Conservation (phyloP, 768 basidiomycete species). For the Pleurotus sapidus region DNA sequence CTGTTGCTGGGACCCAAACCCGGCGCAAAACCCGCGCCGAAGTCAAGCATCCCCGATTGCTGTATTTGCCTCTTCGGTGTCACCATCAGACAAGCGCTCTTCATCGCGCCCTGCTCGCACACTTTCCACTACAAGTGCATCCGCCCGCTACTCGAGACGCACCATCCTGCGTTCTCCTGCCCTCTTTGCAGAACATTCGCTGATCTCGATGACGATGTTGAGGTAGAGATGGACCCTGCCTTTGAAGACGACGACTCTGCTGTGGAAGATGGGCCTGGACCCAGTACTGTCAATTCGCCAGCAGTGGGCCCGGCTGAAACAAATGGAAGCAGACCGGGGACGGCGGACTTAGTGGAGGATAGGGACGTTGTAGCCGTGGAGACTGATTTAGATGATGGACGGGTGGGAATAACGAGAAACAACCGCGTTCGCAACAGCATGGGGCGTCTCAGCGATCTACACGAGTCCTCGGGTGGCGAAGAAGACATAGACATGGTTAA, state of each 20-base stretch:
- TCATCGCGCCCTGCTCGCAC: slow-evolving; percentile 97
- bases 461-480: not conserved
- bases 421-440: slow-evolving; percentile 6
- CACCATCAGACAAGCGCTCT: slow-evolving; percentile 91
- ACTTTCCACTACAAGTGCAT: slow-evolving; percentile 98
- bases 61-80: slow-evolving; percentile 93
- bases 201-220: slow-evolving; percentile 94
- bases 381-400: slow-evolving; percentile 36
- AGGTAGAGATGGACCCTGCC: slow-evolving; percentile 38
- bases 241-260: not conserved
- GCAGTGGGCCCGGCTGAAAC: slow-evolving; percentile 6
- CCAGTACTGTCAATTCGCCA: slow-evolving; percentile 1
- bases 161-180: slow-evolving; percentile 92
- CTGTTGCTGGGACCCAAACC: slow-evolving; percentile 18
- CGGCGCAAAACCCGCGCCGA: slow-evolving; percentile 22
- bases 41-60: slow-evolving; percentile 70
- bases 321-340: slow-evolving; percentile 10
- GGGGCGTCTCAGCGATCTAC: slow-evolving; percentile 2
- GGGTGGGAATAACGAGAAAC: not conserved
- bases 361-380: slow-evolving; percentile 27
- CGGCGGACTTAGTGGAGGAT: slow-evolving; percentile 15
- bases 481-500: slow-evolving; percentile 9
- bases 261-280: not conserved
- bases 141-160: slow-evolving; percentile 81
- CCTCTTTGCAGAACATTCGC: slow-evolving; percentile 95